phyloP scores from a whole-genome alignment of 805 yeast genomes.

The Komagataella populi region DNA sequence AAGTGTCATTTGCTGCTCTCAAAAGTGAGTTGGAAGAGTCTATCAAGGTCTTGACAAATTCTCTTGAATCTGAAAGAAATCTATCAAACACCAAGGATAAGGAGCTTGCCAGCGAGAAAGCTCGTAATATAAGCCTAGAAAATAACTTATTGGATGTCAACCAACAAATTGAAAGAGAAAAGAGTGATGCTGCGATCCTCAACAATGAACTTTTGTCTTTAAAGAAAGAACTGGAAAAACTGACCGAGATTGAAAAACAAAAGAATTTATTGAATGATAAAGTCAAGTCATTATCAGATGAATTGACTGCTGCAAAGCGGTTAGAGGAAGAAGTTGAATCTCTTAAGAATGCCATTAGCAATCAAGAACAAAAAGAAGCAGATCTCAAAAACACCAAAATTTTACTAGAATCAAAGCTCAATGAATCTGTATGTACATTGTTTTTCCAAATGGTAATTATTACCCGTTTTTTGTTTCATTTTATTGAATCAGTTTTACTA shows the following conservation, averaged over 20 bases:
- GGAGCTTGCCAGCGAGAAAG: background rate
- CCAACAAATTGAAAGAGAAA: background rate
- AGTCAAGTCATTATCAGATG: background rate
- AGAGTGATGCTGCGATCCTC: background rate
- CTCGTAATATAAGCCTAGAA: background rate
- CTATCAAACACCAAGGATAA: background rate
- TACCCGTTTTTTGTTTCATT: background rate
- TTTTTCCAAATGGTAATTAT: background rate
- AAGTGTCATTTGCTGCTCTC: constrained; percentile 2
- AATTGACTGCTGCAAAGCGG: background rate
- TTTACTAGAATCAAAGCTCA: background rate
- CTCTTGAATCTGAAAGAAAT: background rate
- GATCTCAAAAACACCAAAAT: background rate
- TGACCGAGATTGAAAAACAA: background rate
- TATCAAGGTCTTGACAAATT: background rate
- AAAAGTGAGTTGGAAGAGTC: background rate
- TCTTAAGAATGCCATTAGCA: background rate
- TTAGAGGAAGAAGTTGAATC: background rate
- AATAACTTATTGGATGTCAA: background rate
- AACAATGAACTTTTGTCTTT: background rate
- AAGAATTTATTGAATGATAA: background rate
- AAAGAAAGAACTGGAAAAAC: background rate
- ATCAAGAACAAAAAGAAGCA: background rate
- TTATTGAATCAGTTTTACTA: background rate
- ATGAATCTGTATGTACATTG: background rate